phyloP scores from a whole-genome alignment of 2,329 filamentous ascomycete species.

The Trichophyton rubrum region DNA sequence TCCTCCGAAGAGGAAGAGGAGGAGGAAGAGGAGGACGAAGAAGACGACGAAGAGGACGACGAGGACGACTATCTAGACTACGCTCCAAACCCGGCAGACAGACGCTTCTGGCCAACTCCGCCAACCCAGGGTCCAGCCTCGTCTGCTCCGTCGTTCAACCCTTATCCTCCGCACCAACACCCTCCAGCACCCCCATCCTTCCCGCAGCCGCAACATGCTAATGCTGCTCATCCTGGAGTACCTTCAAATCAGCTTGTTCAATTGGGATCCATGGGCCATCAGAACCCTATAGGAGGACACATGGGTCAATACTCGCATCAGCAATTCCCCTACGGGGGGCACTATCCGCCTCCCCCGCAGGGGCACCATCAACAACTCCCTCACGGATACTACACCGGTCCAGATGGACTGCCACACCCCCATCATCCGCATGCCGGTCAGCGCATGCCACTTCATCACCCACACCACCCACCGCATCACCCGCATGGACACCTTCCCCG shows the following conservation, averaged over 20 bases:
- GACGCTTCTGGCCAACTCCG: slow-evolving; percentile 23
- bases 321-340: slow-evolving; percentile 11
- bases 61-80: slow-evolving; percentile 48
- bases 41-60: slow-evolving; percentile 21
- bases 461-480: slow-evolving; percentile 2
- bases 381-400: slow-evolving; percentile 10
- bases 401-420: slow-evolving; percentile 7
- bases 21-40: slow-evolving; percentile 5
- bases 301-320: slow-evolving; percentile 7
- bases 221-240: slow-evolving; percentile 16
- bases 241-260: slow-evolving; percentile 16
- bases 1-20: neutral
- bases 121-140: slow-evolving; percentile 26
- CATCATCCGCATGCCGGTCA: slow-evolving; percentile 1
- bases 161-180: slow-evolving; percentile 22
- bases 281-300: slow-evolving; percentile 7
- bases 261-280: slow-evolving; percentile 11
- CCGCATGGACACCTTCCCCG: slow-evolving; percentile 7
- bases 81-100: slow-evolving; percentile 27
- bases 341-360: slow-evolving; percentile 8
- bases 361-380: slow-evolving; percentile 6
- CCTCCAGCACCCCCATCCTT: slow-evolving; percentile 11
- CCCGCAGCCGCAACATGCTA: slow-evolving; percentile 14
- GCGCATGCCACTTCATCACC: slow-evolving; percentile 10
- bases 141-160: slow-evolving; percentile 30